A percentile compares a stretch with the other conserved stretches of the same genome.
These are phyloP conservation scores for Sporothrix pseudoabietina DNA, from an alignment of 2,329 filamentous ascomycete genomes.

Conservation along the genomic window DNA sequence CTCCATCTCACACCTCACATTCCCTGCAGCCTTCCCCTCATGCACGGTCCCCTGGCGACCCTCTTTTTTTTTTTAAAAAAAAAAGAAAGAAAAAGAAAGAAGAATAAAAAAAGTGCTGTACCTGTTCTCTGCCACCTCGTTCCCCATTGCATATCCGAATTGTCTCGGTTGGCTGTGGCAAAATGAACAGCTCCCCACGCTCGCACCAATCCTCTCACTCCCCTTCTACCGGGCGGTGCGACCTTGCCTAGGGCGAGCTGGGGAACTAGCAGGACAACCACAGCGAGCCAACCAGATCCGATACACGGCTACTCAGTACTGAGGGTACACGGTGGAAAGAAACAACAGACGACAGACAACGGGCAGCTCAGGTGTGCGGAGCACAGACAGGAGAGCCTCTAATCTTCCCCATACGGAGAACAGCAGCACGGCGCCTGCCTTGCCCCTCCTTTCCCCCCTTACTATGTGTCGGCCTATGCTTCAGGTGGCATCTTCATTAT, in stretches of 20 bases:
- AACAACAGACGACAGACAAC: background rate
- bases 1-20: constrained; percentile 12
- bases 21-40: background rate
- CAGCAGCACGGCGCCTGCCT: too few species aligned
- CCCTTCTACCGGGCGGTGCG: constrained; percentile 19
- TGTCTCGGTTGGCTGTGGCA: background rate
- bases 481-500: background rate
- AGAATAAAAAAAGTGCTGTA: background rate
- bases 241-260: background rate
- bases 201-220: background rate
- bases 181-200: background rate
- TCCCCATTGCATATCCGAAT: background rate
- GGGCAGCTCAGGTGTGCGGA: background rate
- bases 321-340: too few species aligned
- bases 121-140: background rate
- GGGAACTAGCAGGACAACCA: background rate
- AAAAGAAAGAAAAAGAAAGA: too few species aligned
- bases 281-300: background rate
- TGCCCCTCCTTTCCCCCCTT: background rate
- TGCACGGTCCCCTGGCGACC: background rate
- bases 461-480: background rate
- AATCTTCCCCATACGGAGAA: background rate
- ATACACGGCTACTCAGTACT: background rate
- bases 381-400: background rate
- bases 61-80: background rate